Base-by-base conservation (phyloP, 208 protist species). In the Trypanosomatidae sp. region DNA sequence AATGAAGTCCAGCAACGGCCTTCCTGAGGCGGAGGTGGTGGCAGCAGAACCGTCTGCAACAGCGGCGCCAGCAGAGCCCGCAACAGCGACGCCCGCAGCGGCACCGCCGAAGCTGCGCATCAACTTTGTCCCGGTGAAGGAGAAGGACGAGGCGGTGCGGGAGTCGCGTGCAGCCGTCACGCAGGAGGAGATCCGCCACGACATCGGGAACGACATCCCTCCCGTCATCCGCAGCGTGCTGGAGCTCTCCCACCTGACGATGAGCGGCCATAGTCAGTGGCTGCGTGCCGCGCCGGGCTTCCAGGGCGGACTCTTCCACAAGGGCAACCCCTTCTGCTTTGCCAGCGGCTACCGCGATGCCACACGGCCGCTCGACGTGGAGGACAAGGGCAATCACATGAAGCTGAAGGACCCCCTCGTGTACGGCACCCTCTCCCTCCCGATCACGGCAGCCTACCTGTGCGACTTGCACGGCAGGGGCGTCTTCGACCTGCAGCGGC, bases 371-470 rank as follows among this genome's bases (percentile, higher is more conserved):
- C 75, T 81, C 30, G 88, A 94, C 36, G 81, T 85, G 72, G 89
- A 96, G n/a, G 91, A 96, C 74, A 93, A 94, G 72, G 89, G 88
- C 8, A 94, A 96, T 77, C 84, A 91, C 79, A 83, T 96, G 85
- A 83, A 85, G 46, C 80, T 96, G 33, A 91, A 91, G 66, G 91
- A 96, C 74, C 89, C 91, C 25, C 82, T 96, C 33, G 77, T 86
- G 17, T 94, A 93, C 78, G 87, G 89, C 62, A 73, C 64, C 12
- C 76, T 96, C 6, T 86, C 83, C 2, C 68, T 92, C 22, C 91
- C 91, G 17, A 71, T 96, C 19, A 88, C 89, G 12, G 79, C 83
- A 10, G 88, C 84, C 22, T 92, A 90, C 56, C 69, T 96, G 30
- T 94, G 88, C 68, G 85, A 96, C 53, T 79, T 94, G 60, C 91